Evolutionary conservation across 176 grass and related monocot species (phyloP).

Genomic region (Luzula sylvatica): DNA sequence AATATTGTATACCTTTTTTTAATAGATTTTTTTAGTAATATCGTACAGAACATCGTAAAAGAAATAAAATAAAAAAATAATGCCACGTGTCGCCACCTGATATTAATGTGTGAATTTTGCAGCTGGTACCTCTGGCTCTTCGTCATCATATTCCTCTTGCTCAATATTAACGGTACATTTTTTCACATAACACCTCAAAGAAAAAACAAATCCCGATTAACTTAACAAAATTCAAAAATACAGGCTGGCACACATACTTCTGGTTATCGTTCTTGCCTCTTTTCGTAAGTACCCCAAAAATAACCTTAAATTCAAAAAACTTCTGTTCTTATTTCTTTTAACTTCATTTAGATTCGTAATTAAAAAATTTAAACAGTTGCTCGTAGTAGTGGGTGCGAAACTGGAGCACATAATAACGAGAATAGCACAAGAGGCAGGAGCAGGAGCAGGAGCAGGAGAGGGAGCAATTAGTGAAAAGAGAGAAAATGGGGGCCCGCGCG

Average conservation of each 20-base stretch:
- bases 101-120: conserved; percentile 17
- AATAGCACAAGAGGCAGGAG: conserved; percentile 55
- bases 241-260: conserved; percentile 96
- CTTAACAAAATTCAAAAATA: conserved; percentile 33
- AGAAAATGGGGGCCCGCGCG: not conserved
- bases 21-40: too few species aligned
- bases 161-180: conserved; percentile 70
- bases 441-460: conserved; percentile 27
- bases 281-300: conserved; percentile 56
- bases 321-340: not conserved
- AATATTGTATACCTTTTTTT: too few species aligned
- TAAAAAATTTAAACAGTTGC: conserved; percentile 39
- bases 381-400: conserved; percentile 72
- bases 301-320: not conserved
- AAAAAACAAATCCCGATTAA: conserved; percentile 6
- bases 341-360: not conserved
- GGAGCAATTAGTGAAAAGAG: too few species aligned
- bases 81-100: too few species aligned
- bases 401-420: conserved; percentile 66
- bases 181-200: not conserved
- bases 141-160: conserved; percentile 69
- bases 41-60: too few species aligned
- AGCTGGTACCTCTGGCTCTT: conserved; percentile 92
- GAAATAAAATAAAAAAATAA: too few species aligned
- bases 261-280: conserved; percentile 94